Evolutionary conservation across 2,329 filamentous ascomycete species (phyloP), one percentile per base, ranked within the genome.

Genomic region (Aspergillus caelatus): DNA sequence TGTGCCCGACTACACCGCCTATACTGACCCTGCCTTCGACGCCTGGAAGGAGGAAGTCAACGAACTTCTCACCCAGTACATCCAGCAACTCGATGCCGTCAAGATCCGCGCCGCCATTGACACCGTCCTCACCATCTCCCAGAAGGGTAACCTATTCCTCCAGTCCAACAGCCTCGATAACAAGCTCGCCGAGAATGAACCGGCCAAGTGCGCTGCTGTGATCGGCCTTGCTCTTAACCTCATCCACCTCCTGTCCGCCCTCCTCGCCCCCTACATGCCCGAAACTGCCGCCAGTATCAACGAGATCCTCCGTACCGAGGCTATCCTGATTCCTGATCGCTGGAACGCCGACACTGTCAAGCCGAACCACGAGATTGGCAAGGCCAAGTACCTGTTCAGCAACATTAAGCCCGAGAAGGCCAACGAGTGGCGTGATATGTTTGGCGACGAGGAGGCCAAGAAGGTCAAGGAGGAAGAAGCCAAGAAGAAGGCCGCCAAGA

Each of bases 211-310:
- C 62, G 86, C 86, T 12, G 85, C 86, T 7, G 86, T 89, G 23
- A 86, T 96, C 60, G 91, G 92, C 61, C 83, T 93, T n/a, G 92
- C 90, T 1, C 83, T 96, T 64, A 96, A 96, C 80, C 87, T 94
- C 67, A 88, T 94, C 60, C 88, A 94, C 74, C 88, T 97, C 36
- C 85, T 96, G 55, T 91, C 93, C 26, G 89, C 88, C 60, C 81
- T 97, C 50, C 86, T 94, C 62, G 87, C 88, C 58, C 94, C 94
- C 0, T 97, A 94, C 80, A 92, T 97, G 84, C 93, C 93, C 46
- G 85, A 85, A n/a, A 94, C 91, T 10, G 84, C 91, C 4, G 85
- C 85, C 64, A 87, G 88, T 36, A 97, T 97, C 70, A 86, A 92
- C 68, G 79, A 86, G 66, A 94, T 97, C 81, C 86, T 98, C 32